Base-by-base conservation (phyloP, 2,329 filamentous ascomycete species). In the Thelonectria rubi region DNA sequence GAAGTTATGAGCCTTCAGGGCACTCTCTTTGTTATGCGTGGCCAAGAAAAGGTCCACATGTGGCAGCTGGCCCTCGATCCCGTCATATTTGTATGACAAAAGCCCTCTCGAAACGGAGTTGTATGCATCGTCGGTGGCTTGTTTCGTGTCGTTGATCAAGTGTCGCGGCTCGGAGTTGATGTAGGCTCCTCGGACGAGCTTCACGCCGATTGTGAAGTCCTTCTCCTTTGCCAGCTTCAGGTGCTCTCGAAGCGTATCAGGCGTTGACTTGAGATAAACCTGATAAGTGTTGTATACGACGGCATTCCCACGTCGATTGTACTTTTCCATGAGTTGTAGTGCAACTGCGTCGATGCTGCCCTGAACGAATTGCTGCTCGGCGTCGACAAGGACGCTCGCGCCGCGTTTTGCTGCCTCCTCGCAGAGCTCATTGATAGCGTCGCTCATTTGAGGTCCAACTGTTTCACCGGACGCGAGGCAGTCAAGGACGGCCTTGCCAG, bases 151-250 rank as follows among this genome's bases (percentile, higher is more conserved):
- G 69, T 82, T 82, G 61, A 86, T 84, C 11, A 84, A 68, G 2
- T 76, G 69, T 2, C 82, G 73, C 39, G 79, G 77, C 46, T 87
- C 85, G 0, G 77, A 79, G 40, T 75, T 74, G 43, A 87, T 78
- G 70, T 87, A 87, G 11, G 84, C 85, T 24, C 84, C 84, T 11
- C 84, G 78, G 2, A 87, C 85, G 6, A 87, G 75, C 70, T 87
- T 87, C 52, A 86, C 74, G 12, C 85, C 85, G 0, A 85, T 77
- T 0, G 81, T 84, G 68, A 83, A 87, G 2, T 74, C 75, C 20
- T 82, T 78, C 5, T 79, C 72, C 10, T 74, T 68, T 0, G 85
- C 84, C 0, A 66, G 68, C 1, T 72, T 75, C 17, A 87, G 76
- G 61, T 87, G 82, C 17, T 73, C 63, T 0, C 77, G 73, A 2